phyloP scores from a whole-genome alignment of 2,329 filamentous ascomycete species.

The Microdochium paspali region DNA sequence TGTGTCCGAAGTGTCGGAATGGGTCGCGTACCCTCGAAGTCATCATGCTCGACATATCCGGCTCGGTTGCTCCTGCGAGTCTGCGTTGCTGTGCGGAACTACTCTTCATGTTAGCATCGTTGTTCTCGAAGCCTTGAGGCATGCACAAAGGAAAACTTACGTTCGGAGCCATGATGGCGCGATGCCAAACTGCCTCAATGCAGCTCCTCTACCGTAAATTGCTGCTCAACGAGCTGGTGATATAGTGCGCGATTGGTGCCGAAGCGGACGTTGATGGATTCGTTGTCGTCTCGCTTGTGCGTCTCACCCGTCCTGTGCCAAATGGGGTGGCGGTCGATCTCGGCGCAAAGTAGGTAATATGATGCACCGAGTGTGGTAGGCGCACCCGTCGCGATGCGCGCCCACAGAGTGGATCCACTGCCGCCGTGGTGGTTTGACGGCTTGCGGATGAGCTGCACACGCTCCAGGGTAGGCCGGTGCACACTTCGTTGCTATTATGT shows the following conservation, averaged over 20 bases:
- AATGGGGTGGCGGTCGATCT: too few species aligned
- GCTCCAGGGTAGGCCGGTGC: too few species aligned
- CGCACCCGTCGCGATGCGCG: neutral
- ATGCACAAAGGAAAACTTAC: neutral
- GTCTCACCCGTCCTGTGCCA: neutral
- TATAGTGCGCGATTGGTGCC: too few species aligned
- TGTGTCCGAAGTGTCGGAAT: neutral
- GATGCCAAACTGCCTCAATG: neutral
- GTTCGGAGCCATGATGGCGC: neutral
- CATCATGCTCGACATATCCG: conserved; percentile 50
- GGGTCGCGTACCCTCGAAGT: conserved; percentile 42
- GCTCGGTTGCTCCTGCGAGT: conserved; percentile 48
- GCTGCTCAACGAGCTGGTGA: neutral
- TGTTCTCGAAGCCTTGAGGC: too few species aligned
- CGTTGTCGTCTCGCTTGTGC: too few species aligned
- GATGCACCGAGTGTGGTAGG: neutral
- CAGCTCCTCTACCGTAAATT: neutral
- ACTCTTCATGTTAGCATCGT: too few species aligned
- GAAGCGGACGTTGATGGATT: too few species aligned
- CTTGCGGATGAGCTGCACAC: too few species aligned
- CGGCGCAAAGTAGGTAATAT: neutral
- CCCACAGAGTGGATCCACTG: neutral
- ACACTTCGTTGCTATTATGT: too few species aligned
- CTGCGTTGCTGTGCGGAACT: conserved; percentile 25
- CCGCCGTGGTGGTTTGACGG: too few species aligned